Conservation (phyloP, 805 yeast species). For the Wickerhamomyces pijperi region DNA sequence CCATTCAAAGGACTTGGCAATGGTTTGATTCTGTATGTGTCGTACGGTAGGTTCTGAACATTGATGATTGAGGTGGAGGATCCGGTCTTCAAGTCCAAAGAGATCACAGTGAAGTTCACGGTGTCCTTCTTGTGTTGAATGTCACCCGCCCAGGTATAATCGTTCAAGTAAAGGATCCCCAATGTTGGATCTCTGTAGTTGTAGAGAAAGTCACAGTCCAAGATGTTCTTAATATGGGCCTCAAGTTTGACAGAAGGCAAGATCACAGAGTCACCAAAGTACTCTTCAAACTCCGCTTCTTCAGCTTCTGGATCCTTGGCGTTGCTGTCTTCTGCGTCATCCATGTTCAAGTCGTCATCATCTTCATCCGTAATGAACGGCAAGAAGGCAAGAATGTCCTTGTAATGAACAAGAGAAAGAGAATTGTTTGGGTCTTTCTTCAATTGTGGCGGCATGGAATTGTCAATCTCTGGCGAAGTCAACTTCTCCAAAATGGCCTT, state of each 20-base stretch:
- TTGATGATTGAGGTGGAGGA: conserved; percentile 59
- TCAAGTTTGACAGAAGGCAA: conserved; percentile 48
- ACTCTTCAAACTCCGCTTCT: conserved; percentile 9
- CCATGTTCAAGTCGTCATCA: conserved; percentile 19
- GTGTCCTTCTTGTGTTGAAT: conserved; percentile 53
- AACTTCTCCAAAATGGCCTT: conserved; percentile 43
- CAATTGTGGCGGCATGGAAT: conserved; percentile 15
- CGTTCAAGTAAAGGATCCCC: conserved; percentile 49
- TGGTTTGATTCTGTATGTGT: conserved; percentile 52
- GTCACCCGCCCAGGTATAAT: conserved; percentile 71
- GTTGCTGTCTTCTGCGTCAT: not conserved
- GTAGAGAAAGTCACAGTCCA: conserved; percentile 61
- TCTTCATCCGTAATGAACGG: conserved; percentile 45
- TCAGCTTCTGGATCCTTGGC: not conserved
- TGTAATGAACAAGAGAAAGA: conserved; percentile 47
- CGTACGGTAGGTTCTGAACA: conserved; percentile 62
- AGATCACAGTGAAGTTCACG: conserved; percentile 46
- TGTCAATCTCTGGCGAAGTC: conserved; percentile 24
- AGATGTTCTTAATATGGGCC: conserved; percentile 44
- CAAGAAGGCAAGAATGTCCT: conserved; percentile 60
- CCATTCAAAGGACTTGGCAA: conserved; percentile 62
- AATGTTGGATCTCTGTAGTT: conserved; percentile 78
- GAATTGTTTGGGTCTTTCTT: conserved; percentile 45
- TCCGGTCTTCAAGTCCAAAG: conserved; percentile 44
- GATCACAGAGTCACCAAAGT: conserved; percentile 35